These are phyloP conservation scores for Digitaria exilis DNA, from an alignment of 202 grass and related monocot genomes.

Conservation along the genomic window DNA sequence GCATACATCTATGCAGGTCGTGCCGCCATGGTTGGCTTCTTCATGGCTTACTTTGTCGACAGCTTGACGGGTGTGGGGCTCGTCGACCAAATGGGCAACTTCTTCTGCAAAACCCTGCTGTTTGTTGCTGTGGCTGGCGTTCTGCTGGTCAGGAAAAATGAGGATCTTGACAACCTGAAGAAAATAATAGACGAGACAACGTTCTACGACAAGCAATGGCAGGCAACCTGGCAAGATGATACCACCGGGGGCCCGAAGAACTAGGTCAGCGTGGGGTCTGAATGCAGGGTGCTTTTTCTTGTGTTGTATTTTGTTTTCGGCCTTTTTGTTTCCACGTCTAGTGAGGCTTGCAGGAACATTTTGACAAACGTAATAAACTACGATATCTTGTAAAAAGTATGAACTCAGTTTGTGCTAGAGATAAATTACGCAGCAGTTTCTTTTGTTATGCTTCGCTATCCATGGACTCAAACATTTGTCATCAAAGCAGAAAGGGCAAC, in stretches of 20 bases:
- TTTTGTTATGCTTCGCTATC: neutral
- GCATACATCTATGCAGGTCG: conserved; percentile 54
- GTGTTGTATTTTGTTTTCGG: conserved; percentile 9
- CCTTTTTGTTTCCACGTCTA: conserved; percentile 24
- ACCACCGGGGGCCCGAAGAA: conserved; percentile 54
- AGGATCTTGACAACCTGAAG: conserved; percentile 75
- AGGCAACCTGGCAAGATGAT: conserved; percentile 92
- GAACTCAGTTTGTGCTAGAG: conserved; percentile 33
- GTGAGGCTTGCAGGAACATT: conserved; percentile 23
- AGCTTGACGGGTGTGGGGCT: conserved; percentile 85
- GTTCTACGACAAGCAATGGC: conserved; percentile 97
- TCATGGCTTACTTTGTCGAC: conserved; percentile 98
- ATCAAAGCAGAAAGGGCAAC: neutral
- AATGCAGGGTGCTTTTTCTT: neutral
- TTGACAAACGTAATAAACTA: conserved; percentile 21
- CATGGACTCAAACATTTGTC: neutral
- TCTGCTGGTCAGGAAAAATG: conserved; percentile 79
- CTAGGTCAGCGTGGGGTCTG: conserved; percentile 12
- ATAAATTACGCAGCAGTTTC: neutral
- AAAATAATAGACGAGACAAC: conserved; percentile 83
- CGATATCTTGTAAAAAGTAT: conserved; percentile 42
- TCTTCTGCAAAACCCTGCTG: conserved; percentile 95
- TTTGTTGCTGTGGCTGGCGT: conserved; percentile 80
- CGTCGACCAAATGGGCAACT: conserved; percentile 86
- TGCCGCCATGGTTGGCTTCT: conserved; percentile 98